These are phyloP conservation scores for Physcomitrium patens DNA, from an alignment of 225 moss, liverwort and hornwort genomes.

Conservation along the genomic window DNA sequence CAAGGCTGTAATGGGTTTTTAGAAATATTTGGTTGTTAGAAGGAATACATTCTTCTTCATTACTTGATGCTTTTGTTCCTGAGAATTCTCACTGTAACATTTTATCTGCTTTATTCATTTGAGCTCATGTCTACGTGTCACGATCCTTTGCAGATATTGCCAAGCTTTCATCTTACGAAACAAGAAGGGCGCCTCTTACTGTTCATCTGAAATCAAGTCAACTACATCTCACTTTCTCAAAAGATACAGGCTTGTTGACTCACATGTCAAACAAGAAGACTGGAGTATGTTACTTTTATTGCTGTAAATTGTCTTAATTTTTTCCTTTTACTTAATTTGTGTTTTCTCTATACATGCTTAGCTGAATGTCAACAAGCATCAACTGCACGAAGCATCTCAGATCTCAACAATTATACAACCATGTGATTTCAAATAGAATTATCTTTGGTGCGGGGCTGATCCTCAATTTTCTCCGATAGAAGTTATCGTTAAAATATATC, in stretches of 20 bases:
- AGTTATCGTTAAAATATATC: too few relatives aligned
- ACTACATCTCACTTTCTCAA: slow-evolving; percentile 54
- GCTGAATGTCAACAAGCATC: neutral
- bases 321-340: neutral
- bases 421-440: too few relatives aligned
- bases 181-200: slow-evolving; percentile 27
- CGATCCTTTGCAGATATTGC: slow-evolving; percentile 47
- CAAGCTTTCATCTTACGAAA: slow-evolving; percentile 35
- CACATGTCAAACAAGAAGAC: slow-evolving; percentile 33
- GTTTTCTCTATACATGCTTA: neutral
- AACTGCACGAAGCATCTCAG: slow-evolving; percentile 1
- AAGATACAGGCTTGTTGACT: slow-evolving; percentile 44
- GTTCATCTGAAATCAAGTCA: slow-evolving; percentile 49
- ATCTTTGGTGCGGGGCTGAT: too few relatives aligned
- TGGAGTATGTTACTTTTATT: slow-evolving; percentile 29
- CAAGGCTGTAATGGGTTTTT: neutral
- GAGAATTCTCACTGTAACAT: neutral
- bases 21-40: neutral
- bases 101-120: neutral
- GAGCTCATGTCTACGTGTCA: neutral
- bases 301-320: neutral
- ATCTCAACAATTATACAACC: slow-evolving; percentile 1
- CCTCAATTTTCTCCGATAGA: too few relatives aligned
- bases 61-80: neutral
- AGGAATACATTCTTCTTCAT: neutral